Conservation (phyloP, 176 grass and related monocot genomes). For the barley (Hordeum vulgare) region DNA sequence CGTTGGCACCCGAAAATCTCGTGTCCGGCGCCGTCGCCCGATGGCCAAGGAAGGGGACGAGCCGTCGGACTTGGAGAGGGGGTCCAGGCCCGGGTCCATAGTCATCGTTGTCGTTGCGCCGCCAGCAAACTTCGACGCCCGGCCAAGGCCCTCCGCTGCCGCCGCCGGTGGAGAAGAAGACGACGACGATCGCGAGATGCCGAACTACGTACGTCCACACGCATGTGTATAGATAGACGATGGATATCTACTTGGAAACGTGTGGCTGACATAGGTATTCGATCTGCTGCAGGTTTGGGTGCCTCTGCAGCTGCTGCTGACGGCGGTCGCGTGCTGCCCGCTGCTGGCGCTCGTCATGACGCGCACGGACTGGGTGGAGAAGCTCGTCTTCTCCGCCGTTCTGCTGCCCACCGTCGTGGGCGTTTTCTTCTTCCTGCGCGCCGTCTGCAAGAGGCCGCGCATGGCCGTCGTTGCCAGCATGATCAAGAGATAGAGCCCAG, state of each 20-base stretch:
- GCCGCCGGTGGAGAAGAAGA: neutral
- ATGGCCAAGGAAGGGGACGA: neutral
- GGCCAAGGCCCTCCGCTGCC: neutral
- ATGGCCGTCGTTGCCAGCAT: neutral
- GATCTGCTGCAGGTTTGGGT: neutral
- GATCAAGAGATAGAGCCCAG: neutral
- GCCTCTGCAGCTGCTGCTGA: constrained; percentile 7
- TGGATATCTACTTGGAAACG: neutral
- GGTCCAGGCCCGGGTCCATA: neutral
- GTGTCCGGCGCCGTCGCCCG: neutral
- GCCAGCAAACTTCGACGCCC: neutral
- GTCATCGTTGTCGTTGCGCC: neutral
- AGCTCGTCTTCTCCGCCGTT: neutral
- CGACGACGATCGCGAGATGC: neutral
- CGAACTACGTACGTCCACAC: neutral
- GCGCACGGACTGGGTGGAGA: constrained; percentile 4
- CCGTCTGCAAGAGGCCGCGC: neutral
- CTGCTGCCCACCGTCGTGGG: neutral
- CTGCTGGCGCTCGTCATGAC: constrained; percentile 1
- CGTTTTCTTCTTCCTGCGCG: neutral
- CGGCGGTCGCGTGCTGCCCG: neutral
- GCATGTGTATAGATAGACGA: neutral
- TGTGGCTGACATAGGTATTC: neutral
- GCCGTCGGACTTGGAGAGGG: neutral
- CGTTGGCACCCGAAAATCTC: neutral